A percentile compares a stretch with the other conserved stretches of the same genome.
These are phyloP conservation scores for Trichopus zeylanicus DNA, from an alignment of 116 monocot genomes.

Conservation along the genomic window DNA sequence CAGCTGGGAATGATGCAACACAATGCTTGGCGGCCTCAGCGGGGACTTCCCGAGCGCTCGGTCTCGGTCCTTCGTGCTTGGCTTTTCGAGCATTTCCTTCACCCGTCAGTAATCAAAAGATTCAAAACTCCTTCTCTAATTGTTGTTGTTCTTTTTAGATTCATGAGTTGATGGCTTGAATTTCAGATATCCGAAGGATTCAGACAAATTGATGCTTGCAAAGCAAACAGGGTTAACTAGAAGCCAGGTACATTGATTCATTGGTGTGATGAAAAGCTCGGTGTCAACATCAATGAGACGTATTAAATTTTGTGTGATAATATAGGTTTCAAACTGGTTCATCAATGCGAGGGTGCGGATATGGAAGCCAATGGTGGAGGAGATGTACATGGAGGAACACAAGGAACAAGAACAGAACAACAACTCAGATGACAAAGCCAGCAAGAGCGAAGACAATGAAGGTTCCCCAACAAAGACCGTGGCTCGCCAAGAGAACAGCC, in stretches of 20 bases:
- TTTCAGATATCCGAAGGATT: conserved; percentile 90
- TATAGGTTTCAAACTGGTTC: conserved; percentile 99
- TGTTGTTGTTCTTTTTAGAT: no score
- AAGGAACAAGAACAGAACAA: conserved; percentile 48
- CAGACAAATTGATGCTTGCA: conserved; percentile 91
- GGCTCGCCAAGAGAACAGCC: conserved; percentile 8
- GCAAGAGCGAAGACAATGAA: conserved; percentile 16
- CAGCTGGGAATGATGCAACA: conserved; percentile 82
- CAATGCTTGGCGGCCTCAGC: conserved; percentile 92
- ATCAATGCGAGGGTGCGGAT: conserved; percentile 88
- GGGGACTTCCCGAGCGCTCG: conserved; percentile 86
- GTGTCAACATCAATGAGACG: no score
- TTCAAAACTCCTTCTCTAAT: no score
- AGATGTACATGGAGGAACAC: conserved; percentile 77
- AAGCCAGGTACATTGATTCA: no score
- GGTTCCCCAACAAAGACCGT: conserved; percentile 7
- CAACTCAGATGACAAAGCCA: conserved; percentile 16
- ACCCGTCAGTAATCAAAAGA: conserved; percentile 49
- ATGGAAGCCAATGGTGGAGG: conserved; percentile 99
- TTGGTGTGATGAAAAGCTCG: no score
- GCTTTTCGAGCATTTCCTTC: conserved; percentile 99
- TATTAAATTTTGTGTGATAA: no score
- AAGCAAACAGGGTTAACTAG: conserved; percentile 93
- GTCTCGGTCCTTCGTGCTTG: conserved; percentile 91
- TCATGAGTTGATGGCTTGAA: no score